A percentile compares a stretch with the other conserved stretches of the same genome.
phyloP scores from a whole-genome alignment of 108 stramenopile species.

The Phaeodactylum tricornutum region DNA sequence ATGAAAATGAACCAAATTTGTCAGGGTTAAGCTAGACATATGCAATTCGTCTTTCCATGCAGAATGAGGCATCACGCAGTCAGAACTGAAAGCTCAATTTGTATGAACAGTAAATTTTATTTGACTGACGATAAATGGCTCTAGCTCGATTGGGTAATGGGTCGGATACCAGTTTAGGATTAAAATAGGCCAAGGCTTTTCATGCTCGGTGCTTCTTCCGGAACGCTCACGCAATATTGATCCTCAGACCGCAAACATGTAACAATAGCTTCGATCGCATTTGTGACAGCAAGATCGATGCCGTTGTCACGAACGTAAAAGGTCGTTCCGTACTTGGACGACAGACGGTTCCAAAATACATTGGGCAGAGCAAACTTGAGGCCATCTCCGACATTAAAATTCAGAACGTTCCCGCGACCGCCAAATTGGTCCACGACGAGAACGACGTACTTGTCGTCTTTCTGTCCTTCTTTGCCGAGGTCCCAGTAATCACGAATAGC shows the following conservation, averaged over 20 bases:
- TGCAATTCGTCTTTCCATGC: too few species aligned
- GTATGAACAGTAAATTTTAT: too few species aligned
- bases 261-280: constrained; percentile 76
- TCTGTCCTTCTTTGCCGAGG: constrained; percentile 80
- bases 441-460: constrained; percentile 84
- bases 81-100: too few species aligned
- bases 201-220: constrained; percentile 61
- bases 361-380: constrained; percentile 72
- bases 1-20: too few species aligned
- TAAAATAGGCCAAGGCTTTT: constrained; percentile 42
- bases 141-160: too few species aligned
- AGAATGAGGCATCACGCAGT: too few species aligned
- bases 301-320: constrained; percentile 82
- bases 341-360: constrained; percentile 79
- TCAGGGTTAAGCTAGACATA: too few species aligned
- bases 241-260: constrained; percentile 74
- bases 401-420: constrained; percentile 66
- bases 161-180: too few species aligned
- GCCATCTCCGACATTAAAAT: constrained; percentile 85
- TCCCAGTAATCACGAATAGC: constrained; percentile 76
- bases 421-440: constrained; percentile 83
- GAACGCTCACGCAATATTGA: constrained; percentile 64
- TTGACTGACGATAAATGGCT: too few species aligned
- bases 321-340: constrained; percentile 70
- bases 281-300: constrained; percentile 68